A percentile compares a stretch with the other conserved stretches of the same genome.
Evolutionary conservation across 352 stramenopile genomes (phyloP).

Genomic region (Phytophthora macrochlamydospora): DNA sequence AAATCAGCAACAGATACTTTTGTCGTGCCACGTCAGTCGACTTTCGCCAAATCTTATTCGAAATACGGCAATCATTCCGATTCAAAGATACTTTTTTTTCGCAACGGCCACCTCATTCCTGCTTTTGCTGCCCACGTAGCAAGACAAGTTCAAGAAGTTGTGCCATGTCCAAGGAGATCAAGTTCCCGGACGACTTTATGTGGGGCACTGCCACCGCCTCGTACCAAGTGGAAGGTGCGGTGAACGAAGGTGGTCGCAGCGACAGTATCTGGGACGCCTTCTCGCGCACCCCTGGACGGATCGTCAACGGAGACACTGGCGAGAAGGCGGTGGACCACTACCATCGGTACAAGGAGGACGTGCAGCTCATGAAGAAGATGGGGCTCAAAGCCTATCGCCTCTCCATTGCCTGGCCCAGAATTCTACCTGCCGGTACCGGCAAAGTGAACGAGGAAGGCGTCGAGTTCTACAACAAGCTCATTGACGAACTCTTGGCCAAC

Average conservation of each 20-base stretch:
- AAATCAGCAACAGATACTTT: too few species aligned
- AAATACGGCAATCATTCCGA: neutral
- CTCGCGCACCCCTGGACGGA: conserved; percentile 60
- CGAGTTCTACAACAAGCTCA: conserved; percentile 91
- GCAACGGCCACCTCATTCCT: conserved; percentile 11
- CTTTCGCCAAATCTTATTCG: neutral
- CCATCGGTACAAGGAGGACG: conserved; percentile 88
- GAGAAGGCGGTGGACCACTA: conserved; percentile 93
- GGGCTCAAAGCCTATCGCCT: conserved; percentile 91
- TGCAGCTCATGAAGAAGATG: conserved; percentile 90
- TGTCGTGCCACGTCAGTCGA: neutral
- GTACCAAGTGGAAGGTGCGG: conserved; percentile 94
- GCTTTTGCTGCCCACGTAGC: conserved; percentile 8
- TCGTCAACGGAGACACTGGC: conserved; percentile 78
- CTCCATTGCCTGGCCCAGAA: conserved; percentile 92
- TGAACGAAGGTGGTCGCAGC: conserved; percentile 84
- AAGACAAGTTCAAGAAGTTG: conserved; percentile 1
- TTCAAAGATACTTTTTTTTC: conserved; percentile 9
- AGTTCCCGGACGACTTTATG: conserved; percentile 70
- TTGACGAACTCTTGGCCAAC: conserved; percentile 83
- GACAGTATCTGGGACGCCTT: conserved; percentile 93
- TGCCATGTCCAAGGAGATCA: conserved; percentile 36
- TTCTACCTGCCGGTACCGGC: conserved; percentile 81
- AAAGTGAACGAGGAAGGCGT: conserved; percentile 88
- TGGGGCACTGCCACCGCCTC: conserved; percentile 90